phyloP scores from a whole-genome alignment of 225 moss, liverwort and hornwort genomes.

The Rhytidiadelphus loreus region DNA sequence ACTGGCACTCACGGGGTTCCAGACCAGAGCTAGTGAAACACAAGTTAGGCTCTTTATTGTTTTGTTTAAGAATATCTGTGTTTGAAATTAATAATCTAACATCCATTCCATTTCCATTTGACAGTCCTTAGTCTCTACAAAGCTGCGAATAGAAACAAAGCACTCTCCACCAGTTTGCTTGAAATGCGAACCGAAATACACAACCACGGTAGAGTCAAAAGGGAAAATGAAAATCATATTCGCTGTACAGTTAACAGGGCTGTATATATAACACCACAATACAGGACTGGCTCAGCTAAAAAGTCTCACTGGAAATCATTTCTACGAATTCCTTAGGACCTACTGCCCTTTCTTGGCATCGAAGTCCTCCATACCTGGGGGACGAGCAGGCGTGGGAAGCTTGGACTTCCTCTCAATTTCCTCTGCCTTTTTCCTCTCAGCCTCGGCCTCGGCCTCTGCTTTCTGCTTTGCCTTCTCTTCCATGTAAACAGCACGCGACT shows the following conservation, averaged over 20 bases:
- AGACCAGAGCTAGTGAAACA: background rate
- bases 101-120: no score
- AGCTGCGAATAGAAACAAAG: background rate
- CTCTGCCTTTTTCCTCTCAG: conserved; percentile 28
- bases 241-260: conserved; percentile 17
- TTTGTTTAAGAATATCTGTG: no score
- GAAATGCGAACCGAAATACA: background rate
- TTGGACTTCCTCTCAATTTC: conserved; percentile 24
- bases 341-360: conserved; percentile 28
- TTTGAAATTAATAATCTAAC: background rate
- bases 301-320: background rate
- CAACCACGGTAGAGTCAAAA: background rate
- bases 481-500: conserved; percentile 4
- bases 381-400: conserved; percentile 29
- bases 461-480: conserved; percentile 16
- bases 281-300: background rate
- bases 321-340: background rate
- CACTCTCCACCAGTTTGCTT: background rate
- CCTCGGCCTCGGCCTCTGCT: conserved; percentile 14
- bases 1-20: background rate
- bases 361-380: conserved; percentile 33
- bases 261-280: background rate
- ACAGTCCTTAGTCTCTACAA: no score
- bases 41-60: no score
- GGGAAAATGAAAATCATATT: background rate